Evolutionary conservation across 306 rosid species (phyloP), one percentile per base, ranked within the genome.

Genomic region (Fragaria iinumae): DNA sequence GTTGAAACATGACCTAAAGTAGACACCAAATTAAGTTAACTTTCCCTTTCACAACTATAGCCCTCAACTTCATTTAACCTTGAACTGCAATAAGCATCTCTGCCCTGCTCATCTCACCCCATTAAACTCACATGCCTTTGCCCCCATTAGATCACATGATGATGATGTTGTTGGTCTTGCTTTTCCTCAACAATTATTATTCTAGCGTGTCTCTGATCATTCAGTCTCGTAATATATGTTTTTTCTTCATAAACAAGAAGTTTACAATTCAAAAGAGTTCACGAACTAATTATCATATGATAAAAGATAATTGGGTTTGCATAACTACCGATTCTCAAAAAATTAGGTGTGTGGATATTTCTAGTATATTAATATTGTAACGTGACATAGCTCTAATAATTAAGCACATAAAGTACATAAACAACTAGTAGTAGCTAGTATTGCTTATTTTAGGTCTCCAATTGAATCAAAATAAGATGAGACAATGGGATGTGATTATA

Each of bases 1-100:
- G 75, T 87, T 87, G 75, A 74, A 55, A 32, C 20, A 69, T 55
- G 81, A 67, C 78, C 73, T 73, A 59, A 77, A 73, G 71, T 82
- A 1, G 72, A 29, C 38, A 74, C 53, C 55, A 68, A 82, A 74
- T 59, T 10, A 60, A 74, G 69, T 74, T 48, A 32, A 36, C 27
- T 82, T 50, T 55, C 67, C 23, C 59, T 21, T 8, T 69, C 73
- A 39, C 5, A 77, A 18, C 11, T 50, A 25, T 66, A 55, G 57
- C 57, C 44, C 39, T 72, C 29, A 36, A 56, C 41, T 49, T 38
- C 43, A 12, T 38, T 55, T 21, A 50, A 12, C 63, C 78, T 7
- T 67, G 21, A 55, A 56, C 41, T 34, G 67, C 78, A 73, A 43
- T 12, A 13, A n/a, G 69, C 74, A 25, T 52, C 36, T 39, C 36